Evolutionary conservation across 2,329 filamentous ascomycete species (phyloP), one percentile per base, ranked within the genome.

Genomic region (Cladophialophora carrionii): DNA sequence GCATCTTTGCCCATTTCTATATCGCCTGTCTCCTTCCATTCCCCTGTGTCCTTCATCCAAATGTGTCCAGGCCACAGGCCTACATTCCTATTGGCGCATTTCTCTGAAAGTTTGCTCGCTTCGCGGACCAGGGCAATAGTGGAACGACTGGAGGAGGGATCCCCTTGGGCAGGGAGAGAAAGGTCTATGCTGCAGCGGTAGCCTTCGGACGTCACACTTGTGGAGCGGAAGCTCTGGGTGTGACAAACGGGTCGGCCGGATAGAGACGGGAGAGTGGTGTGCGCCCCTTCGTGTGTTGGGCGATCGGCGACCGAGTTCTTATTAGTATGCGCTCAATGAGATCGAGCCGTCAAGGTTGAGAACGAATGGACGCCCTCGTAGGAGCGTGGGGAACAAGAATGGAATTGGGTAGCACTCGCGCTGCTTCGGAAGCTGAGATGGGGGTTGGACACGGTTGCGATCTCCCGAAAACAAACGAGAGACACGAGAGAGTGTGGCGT

Each of bases 41-140:
- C 57, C 49, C 37, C 62, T 58, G 56, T 49, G 49, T 62, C 22
- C 62, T 54, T 62, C 65, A 65, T 62, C 29, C 49, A 53, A 53
- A 61, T 29, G 54, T 55, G 46, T 51, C 22, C 14, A 29, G 20
- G 46, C 24, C 34, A 32, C 34, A 46, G 57, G 51, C 31, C 41
- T 51, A 53, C 46, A 57, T 54, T 61, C 46, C 62, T 10, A 67
- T 67, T 62, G 65, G 59, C 56, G 65, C 65, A 67, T 67, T 55
- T 55, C 58, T 61, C 46, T 48, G 48, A 9, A 57, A 52, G 37
- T 53, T 65, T 46, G 55, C 48, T 49, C 17, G 20, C 24, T 32
- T 54, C 10, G 52, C n/a, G 48, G 52, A 54, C 17, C 32, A 54
- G 48, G 26, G 20, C 8, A 20, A n/a, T 9, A 31, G 29, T 54